A percentile compares a stretch with the other conserved stretches of the same genome.
phyloP scores from a whole-genome alignment of 331 rosid genomes.

The Acacia concinna region DNA sequence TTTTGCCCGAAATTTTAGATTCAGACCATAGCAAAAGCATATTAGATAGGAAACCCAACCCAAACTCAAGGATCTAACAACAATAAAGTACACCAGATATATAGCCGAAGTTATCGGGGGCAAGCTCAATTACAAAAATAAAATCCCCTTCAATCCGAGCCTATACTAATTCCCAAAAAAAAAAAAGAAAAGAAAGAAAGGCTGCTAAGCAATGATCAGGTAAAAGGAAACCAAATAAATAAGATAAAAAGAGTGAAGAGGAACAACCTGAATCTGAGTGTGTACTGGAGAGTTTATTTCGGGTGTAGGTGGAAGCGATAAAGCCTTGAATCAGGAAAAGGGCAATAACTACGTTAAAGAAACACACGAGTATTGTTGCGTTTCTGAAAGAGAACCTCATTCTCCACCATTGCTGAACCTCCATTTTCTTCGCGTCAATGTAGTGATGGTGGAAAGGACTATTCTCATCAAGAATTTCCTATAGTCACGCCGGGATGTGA shows the following conservation, averaged over 20 bases:
- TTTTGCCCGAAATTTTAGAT: neutral
- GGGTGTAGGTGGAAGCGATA: constrained; percentile 53
- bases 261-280: constrained; percentile 47
- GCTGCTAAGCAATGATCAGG: constrained; percentile 12
- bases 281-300: constrained; percentile 45
- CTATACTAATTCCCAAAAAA: neutral
- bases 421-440: constrained; percentile 47
- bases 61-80: constrained; percentile 22
- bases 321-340: constrained; percentile 80
- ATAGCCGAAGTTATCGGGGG: constrained; percentile 6
- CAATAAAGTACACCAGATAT: neutral
- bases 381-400: constrained; percentile 72
- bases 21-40: neutral
- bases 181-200: too few species aligned
- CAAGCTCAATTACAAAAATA: constrained; percentile 9
- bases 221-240: constrained; percentile 9
- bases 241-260: constrained; percentile 2
- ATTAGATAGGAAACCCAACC: constrained; percentile 16
- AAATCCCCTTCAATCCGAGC: neutral
- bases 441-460: neutral
- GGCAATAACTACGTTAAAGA: constrained; percentile 59
- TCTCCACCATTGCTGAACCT: constrained; percentile 77
- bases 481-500: constrained; percentile 3
- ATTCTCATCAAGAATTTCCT: neutral
- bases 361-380: constrained; percentile 77